phyloP scores from a whole-genome alignment of 495 filamentous ascomycete genomes.

The Lichina pygmaea region DNA sequence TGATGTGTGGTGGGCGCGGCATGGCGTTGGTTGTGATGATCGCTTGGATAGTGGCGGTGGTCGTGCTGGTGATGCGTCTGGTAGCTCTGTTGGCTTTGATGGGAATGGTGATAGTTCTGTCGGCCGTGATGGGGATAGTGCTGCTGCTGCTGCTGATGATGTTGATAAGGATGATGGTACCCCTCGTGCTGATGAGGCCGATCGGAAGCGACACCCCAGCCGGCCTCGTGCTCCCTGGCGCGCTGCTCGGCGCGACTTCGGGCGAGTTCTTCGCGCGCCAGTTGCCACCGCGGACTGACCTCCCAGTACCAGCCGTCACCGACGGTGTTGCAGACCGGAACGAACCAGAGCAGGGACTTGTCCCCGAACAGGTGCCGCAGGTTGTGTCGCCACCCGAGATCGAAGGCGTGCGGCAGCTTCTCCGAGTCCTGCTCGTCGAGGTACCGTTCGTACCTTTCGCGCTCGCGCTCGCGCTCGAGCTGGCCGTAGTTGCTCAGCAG shows the following conservation, averaged over 20 bases:
- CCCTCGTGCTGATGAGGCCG: neutral
- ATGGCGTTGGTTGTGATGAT: neutral
- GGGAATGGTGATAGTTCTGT: neutral
- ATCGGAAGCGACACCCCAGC: slow-evolving; percentile 3
- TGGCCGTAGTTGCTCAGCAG: slow-evolving; percentile 37
- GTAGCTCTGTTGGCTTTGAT: too few species aligned
- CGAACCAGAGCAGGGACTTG: slow-evolving; percentile 36
- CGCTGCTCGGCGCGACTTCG: slow-evolving; percentile 9
- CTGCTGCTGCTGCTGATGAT: neutral
- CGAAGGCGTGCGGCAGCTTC: slow-evolving; percentile 75
- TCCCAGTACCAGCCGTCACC: slow-evolving; percentile 97
- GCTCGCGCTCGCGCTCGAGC: slow-evolving; percentile 42
- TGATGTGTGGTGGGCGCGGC: too few species aligned
- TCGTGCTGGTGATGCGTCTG: neutral
- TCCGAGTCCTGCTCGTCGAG: slow-evolving; percentile 66
- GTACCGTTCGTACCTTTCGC: slow-evolving; percentile 58
- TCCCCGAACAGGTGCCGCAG: slow-evolving; percentile 63
- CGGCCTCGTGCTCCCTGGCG: slow-evolving; percentile 8
- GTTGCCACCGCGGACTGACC: slow-evolving; percentile 24
- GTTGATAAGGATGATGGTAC: neutral
- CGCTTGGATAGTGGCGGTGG: neutral
- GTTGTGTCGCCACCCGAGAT: slow-evolving; percentile 59
- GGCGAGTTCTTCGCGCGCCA: slow-evolving; percentile 9
- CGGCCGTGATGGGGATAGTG: neutral
- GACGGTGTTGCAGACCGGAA: slow-evolving; percentile 62